Evolutionary conservation across 176 grass and related monocot species (phyloP).

Genomic region (Cocos nucifera): DNA sequence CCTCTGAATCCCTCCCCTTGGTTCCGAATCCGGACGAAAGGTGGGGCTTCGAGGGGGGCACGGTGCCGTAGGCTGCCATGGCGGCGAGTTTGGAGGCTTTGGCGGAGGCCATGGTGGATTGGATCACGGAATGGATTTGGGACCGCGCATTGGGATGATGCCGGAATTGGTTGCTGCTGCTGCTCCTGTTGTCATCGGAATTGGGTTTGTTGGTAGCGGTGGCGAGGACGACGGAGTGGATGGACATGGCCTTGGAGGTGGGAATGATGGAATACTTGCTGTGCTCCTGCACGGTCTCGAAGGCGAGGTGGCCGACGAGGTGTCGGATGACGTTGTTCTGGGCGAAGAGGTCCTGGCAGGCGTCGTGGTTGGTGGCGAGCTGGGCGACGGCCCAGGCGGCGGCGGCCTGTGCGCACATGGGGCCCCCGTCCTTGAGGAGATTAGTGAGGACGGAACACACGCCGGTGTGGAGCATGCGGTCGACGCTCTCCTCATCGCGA

Average conservation of each 20-base stretch:
- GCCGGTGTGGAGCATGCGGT: neutral
- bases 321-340: slow-evolving; percentile 5
- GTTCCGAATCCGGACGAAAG: too few relatives aligned
- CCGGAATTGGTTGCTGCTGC: too few relatives aligned
- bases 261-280: slow-evolving; percentile 4
- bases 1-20: slow-evolving; percentile 32
- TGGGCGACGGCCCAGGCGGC: slow-evolving; percentile 12
- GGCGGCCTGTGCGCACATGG: neutral
- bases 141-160: too few relatives aligned
- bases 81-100: neutral
- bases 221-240: slow-evolving; percentile 15
- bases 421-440: slow-evolving; percentile 2
- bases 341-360: slow-evolving; percentile 2
- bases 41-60: too few relatives aligned
- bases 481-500: neutral
- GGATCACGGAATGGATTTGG: slow-evolving; percentile 57
- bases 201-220: neutral
- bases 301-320: slow-evolving; percentile 13
- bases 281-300: slow-evolving; percentile 7
- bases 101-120: slow-evolving; percentile 31
- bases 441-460: slow-evolving; percentile 3
- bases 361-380: neutral
- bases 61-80: slow-evolving; percentile 8
- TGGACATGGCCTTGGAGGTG: neutral
- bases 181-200: too few relatives aligned